Percentiles rank a stretch among this genome's conserved stretches.
These are phyloP conservation scores for Spongispora temasekensis DNA, from an alignment of 1,284 basidiomycete species.

Conservation along the genomic window DNA sequence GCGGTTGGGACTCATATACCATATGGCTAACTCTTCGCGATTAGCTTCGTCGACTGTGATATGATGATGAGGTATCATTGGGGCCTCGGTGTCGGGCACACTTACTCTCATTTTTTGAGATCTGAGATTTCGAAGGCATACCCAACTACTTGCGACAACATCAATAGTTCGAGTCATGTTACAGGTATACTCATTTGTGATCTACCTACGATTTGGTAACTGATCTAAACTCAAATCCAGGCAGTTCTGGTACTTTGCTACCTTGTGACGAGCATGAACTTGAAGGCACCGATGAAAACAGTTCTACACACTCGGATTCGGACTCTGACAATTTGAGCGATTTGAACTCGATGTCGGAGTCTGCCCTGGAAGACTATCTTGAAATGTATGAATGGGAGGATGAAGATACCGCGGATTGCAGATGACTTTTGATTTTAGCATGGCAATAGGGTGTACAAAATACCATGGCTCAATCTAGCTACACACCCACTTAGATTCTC, in stretches of 20 bases:
- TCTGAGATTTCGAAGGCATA: background rate
- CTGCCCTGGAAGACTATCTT: background rate
- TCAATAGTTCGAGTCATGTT: background rate
- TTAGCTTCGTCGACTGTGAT: background rate
- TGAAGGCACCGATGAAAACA: background rate
- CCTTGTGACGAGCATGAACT: background rate
- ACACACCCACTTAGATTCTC: background rate
- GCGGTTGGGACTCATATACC: background rate
- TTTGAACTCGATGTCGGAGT: background rate
- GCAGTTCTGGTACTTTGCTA: background rate
- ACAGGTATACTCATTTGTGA: background rate
- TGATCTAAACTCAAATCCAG: background rate
- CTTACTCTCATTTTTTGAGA: background rate
- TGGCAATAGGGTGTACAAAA: background rate
- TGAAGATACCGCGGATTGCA: background rate
- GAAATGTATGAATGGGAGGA: background rate
- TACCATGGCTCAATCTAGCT: background rate
- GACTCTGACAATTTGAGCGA: background rate
- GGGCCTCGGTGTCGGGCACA: background rate
- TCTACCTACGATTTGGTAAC: constrained; percentile 1
- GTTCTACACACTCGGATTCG: background rate
- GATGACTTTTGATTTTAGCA: background rate
- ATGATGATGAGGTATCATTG: constrained; percentile 3
- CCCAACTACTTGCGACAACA: background rate
- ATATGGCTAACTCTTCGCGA: background rate